Percentiles rank a stretch among this genome's conserved stretches.
phyloP scores from a whole-genome alignment of 371 early-diverging fungal species.

The Rhizopus delemar region DNA sequence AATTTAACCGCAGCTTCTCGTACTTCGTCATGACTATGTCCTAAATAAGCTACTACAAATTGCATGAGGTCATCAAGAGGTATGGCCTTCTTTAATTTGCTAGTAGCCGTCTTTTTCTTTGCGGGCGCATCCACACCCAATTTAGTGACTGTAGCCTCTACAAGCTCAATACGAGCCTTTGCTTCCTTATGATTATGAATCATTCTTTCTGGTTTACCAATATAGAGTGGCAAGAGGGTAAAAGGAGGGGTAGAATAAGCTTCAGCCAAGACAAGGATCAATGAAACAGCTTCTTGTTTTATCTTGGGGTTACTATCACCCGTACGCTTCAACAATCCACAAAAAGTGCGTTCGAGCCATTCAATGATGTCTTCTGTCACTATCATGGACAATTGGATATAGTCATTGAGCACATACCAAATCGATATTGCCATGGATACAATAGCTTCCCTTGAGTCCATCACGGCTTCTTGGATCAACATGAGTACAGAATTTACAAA shows the following conservation, averaged over 20 bases:
- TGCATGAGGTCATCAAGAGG: constrained; percentile 53
- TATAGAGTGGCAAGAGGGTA: constrained; percentile 54
- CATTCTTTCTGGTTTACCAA: constrained; percentile 42
- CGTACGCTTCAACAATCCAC: constrained; percentile 58
- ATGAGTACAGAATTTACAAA: constrained; percentile 61
- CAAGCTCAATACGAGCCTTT: constrained; percentile 51
- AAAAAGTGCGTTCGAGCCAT: constrained; percentile 56
- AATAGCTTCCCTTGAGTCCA: constrained; percentile 67
- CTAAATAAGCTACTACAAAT: constrained; percentile 63
- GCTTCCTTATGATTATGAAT: constrained; percentile 44
- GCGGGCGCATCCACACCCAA: constrained; percentile 39
- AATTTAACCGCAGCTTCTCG: constrained; percentile 66
- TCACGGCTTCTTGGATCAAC: constrained; percentile 60
- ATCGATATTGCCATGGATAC: constrained; percentile 50
- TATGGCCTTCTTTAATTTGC: constrained; percentile 10
- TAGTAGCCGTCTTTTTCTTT: not conserved
- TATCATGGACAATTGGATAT: not conserved
- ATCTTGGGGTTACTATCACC: constrained; percentile 65
- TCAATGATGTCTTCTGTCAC: constrained; percentile 38
- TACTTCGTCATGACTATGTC: constrained; percentile 67
- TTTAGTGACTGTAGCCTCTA: constrained; percentile 51
- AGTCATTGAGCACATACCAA: constrained; percentile 58
- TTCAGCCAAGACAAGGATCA: constrained; percentile 58
- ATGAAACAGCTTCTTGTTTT: constrained; percentile 47
- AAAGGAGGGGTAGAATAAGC: constrained; percentile 51